Base-by-base conservation (phyloP, 495 filamentous ascomycete species). In the Aspergillus ellipticus region DNA sequence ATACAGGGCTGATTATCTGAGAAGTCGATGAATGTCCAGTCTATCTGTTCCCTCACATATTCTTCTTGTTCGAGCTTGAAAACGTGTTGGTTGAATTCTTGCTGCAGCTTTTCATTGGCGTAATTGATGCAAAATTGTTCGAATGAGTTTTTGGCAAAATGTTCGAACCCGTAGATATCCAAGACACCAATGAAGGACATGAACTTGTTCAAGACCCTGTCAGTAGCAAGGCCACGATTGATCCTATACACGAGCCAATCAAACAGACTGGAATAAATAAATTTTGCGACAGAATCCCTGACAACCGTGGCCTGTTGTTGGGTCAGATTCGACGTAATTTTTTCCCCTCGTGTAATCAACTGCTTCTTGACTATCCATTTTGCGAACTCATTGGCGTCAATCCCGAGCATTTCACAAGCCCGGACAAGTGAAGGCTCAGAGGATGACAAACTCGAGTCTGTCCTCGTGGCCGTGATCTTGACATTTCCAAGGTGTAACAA, bases 91-190 rank as follows among this genome's bases (percentile, higher is more conserved):
- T 99, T 99, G 79, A 99, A 99, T 64, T 99, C 95, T 66, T 99
- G 94, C 66, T 99, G 94, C 31, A 99, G 76, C 71, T 99, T 99
- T 73, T 99, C 94, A 72, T 99, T 99, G 68, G 94, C 94, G 63
- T 97, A 99, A 75, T 99, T 99, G 81, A 99, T 99, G 70, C 94
- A 99, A 72, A 99, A 99, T 70, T 99, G 94, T 73, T 99, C 94
- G 64, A 99, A 99, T 8, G 95, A 97, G 78, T 99, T 99, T 77
- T 96, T 97, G 49, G 95, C 93, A 64, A 99, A 99, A 74, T 99
- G 94, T 71, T 99, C 94, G 69, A 99, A 99, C 42, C 94, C 94
- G 77, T 99, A 99, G 61, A 99, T 99, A 89, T 99, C 94, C 51
- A 99, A 84, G 35, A 99, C 94, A 63, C 94, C 94, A 62, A 99